Evolutionary conservation across 371 early-diverging fungal species (phyloP), one percentile per base, ranked within the genome.

Genomic region (Actinomucor elegans): DNA sequence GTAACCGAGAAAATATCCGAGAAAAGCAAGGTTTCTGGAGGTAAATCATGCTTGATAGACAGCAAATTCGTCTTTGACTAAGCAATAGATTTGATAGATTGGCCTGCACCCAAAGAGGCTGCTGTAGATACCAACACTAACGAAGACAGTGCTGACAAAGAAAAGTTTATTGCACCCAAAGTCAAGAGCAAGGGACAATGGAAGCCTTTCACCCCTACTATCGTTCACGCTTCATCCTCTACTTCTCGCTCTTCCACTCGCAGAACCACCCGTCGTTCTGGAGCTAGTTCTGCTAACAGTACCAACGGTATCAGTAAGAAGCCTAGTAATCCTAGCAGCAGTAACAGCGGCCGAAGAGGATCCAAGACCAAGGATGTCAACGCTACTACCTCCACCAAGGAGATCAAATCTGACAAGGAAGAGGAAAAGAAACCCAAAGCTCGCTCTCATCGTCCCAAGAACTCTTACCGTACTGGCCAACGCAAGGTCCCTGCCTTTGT

Each of bases 121-220:
- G 55, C 57, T 23, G 59, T 38, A 5, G 73, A 71, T 47, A 69
- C 75, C 4, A 57, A 49, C 18, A 49, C 53, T 28, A 66, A 71
- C 40, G 64, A 61, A 36, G 70, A 66, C 34, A 18, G 15, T 15
- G 47, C 24, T 17, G 60, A 56, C 8, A 70, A 77, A 58, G 73
- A 52, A 43, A 79, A 77, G 52, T 58, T 67, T 26, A 33, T 55
- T 48, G 57, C 60, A 26, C 66, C 69, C 27, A 66, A 77, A 59
- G 70, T 65, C 23, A 75, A 73, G 69, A 76, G 70, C 49, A 84
- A 80, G 61, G 79, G 80, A 40, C 80, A 77, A 66, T 79, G 84
- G 75, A 80, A 77, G 29, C 77, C 80, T n/a, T 72, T 68, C 45
- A 81, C 84, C 31, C 82, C 84, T 50, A 80, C 75, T 34, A 79